Conservation (phyloP, 1,284 basidiomycete species). For the Pseudozyma hubeiensis region DNA sequence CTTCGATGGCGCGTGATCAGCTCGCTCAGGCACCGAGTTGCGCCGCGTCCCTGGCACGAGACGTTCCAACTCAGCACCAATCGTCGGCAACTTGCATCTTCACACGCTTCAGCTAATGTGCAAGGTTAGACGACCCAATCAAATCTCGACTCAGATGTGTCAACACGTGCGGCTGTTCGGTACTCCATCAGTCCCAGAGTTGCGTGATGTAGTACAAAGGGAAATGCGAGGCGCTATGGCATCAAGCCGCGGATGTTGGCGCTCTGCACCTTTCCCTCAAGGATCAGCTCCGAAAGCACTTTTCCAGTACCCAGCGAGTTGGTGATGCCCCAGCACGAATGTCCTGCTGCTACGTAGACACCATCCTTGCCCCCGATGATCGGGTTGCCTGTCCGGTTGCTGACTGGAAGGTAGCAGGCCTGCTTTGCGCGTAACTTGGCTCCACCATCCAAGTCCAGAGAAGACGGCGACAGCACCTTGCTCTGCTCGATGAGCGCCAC, state of each 20-base stretch:
- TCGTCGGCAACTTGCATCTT: no score
- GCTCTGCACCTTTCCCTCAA: constrained; percentile 71
- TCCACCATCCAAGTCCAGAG: constrained; percentile 68
- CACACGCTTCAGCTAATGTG: no score
- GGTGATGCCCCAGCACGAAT: constrained; percentile 72
- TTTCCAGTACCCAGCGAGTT: constrained; percentile 72
- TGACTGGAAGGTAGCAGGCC: constrained; percentile 74
- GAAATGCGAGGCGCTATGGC: constrained; percentile 47
- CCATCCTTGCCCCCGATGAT: constrained; percentile 72
- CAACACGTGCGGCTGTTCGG: no score
- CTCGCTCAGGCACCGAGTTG: no score
- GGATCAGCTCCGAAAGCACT: constrained; percentile 72
- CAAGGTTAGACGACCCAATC: no score
- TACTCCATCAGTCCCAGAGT: no score
- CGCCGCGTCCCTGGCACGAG: no score
- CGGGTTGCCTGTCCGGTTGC: constrained; percentile 71
- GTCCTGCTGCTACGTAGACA: constrained; percentile 71
- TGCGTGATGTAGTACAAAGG: no score
- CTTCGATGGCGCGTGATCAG: no score
- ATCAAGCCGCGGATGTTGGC: constrained; percentile 72
- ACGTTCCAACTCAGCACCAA: no score
- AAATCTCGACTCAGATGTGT: no score
- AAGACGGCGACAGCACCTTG: constrained; percentile 70
- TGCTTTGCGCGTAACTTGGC: constrained; percentile 70
- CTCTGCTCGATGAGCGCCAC: constrained; percentile 71